These are phyloP conservation scores for Paramicrosporidium saccamoebae DNA, from an alignment of 371 early-diverging fungal genomes.

Conservation along the genomic window DNA sequence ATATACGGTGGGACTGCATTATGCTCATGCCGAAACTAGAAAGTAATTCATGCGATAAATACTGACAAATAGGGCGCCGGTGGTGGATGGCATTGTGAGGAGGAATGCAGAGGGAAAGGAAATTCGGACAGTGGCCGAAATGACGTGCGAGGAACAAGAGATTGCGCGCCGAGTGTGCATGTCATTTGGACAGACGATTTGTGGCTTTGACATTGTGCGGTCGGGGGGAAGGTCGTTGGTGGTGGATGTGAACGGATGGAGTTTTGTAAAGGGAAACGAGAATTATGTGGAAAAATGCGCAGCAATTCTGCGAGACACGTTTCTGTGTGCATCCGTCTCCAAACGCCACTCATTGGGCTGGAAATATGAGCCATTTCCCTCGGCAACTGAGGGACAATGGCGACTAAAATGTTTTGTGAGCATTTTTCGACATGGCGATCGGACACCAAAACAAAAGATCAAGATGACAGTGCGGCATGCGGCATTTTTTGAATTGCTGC, in stretches of 20 bases:
- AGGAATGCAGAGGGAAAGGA: conserved; percentile 91
- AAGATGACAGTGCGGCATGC: conserved; percentile 30
- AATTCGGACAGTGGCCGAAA: conserved; percentile 50
- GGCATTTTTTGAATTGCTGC: conserved; percentile 26
- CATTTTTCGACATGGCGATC: conserved; percentile 74
- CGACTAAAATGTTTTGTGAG: conserved; percentile 60
- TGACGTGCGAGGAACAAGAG: conserved; percentile 41
- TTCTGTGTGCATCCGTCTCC: conserved; percentile 20
- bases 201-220: conserved; percentile 82
- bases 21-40: conserved; percentile 86
- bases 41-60: conserved; percentile 16
- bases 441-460: conserved; percentile 87
- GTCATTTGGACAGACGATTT: conserved; percentile 69
- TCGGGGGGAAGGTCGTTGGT: conserved; percentile 26
- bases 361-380: conserved; percentile 17
- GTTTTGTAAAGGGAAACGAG: conserved; percentile 88
- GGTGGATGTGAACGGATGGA: conserved; percentile 98
- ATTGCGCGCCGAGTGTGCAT: conserved; percentile 40
- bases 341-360: conserved; percentile 10
- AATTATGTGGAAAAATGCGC: conserved; percentile 72
- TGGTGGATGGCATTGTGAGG: conserved; percentile 82
- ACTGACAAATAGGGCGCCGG: conserved; percentile 32
- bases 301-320: conserved; percentile 22
- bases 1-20: conserved; percentile 65
- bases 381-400: conserved; percentile 53